Evolutionary conservation across 1,139 yeast genomes (phyloP), one percentile per base, ranked within the genome.

Genomic region (Kodamaea arcana): DNA sequence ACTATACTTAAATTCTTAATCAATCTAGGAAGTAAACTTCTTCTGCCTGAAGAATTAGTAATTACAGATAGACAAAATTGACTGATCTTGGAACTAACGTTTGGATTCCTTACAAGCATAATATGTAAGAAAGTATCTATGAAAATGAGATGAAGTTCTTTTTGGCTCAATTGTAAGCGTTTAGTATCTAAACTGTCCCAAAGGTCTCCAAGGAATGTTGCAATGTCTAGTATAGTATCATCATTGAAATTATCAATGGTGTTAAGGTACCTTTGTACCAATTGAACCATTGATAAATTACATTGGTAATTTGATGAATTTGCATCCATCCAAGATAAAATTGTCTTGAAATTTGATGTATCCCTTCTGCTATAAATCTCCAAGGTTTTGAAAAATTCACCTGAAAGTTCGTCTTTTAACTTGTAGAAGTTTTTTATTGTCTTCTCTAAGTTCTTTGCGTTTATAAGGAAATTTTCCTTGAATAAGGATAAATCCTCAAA

Each of bases 11-110:
- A 42, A 15, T 60, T 50, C 21, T 52, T 53, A 3, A 83, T 66
- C 16, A 87, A 54, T 1, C 69, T 50, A 0, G 95, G 92, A 18
- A 86, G 59, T 11, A 88, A 59, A 10, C 84, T 70, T 45, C 94
- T 74, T 56, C 96, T 74, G 0, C 85, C 80, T 35, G 57, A 67
- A 1, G 94, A 61, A 36, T 71, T 69, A 2, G 59, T 49, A 40
- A 83, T 60, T 2, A 80, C 63, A 1, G 75, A 67, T 3, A 48
- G 35, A 4, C 75, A 64, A 36, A 79, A 68, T 3, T 45, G 49
- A 2, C 48, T 47, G 2, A 83, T 45, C 0, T 52, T 41, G 3
- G 42, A 44, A 1, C 58, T 52, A 2, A 65, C 30, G 0, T 37
- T 39, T 0, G 49, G 52, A 34, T 62, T 52, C 6, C 58, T 49